Evolutionary conservation across 768 basidiomycete species (phyloP).

Genomic region (Baorangia bicolor): DNA sequence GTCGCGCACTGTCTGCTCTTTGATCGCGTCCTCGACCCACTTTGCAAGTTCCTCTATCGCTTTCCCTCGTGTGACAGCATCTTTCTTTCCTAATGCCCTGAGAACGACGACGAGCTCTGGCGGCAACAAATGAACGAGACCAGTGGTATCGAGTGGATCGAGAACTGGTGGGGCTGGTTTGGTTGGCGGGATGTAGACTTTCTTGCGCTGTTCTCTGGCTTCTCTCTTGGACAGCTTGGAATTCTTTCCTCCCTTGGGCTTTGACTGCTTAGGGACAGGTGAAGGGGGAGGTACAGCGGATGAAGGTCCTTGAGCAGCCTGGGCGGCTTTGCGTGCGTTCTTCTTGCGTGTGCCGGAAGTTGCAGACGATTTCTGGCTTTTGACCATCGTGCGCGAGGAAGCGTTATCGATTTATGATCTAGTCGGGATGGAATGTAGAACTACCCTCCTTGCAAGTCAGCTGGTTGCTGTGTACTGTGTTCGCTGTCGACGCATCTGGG

Average conservation of each 20-base stretch:
- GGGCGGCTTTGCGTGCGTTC: slow-evolving; percentile 73
- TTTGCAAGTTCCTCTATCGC: slow-evolving; percentile 80
- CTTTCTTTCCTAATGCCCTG: slow-evolving; percentile 84
- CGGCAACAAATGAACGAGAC: slow-evolving; percentile 70
- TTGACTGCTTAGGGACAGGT: slow-evolving; percentile 40
- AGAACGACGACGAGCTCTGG: slow-evolving; percentile 83
- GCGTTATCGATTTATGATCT: slow-evolving; percentile 5
- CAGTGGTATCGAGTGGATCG: slow-evolving; percentile 86
- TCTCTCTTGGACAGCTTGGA: slow-evolving; percentile 44
- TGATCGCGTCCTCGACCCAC: slow-evolving; percentile 60
- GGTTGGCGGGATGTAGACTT: slow-evolving; percentile 83
- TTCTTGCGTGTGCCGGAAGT: slow-evolving; percentile 89
- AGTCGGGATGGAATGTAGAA: background rate
- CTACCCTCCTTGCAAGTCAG: background rate
- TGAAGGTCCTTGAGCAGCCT: slow-evolving; percentile 18
- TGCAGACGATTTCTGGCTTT: slow-evolving; percentile 71
- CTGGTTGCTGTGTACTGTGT: background rate
- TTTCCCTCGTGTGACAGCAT: slow-evolving; percentile 75
- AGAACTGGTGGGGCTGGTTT: slow-evolving; percentile 72
- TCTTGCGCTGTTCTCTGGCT: slow-evolving; percentile 72
- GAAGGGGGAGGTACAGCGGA: slow-evolving; percentile 33
- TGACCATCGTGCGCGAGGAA: slow-evolving; percentile 35
- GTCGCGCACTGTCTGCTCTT: slow-evolving; percentile 42
- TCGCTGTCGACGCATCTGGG: background rate
- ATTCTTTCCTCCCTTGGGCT: slow-evolving; percentile 49